Percentiles rank a stretch among this genome's conserved stretches.
Evolutionary conservation across 2,329 filamentous ascomycete genomes (phyloP).

Genomic region (Ophiocordyceps unilateralis): DNA sequence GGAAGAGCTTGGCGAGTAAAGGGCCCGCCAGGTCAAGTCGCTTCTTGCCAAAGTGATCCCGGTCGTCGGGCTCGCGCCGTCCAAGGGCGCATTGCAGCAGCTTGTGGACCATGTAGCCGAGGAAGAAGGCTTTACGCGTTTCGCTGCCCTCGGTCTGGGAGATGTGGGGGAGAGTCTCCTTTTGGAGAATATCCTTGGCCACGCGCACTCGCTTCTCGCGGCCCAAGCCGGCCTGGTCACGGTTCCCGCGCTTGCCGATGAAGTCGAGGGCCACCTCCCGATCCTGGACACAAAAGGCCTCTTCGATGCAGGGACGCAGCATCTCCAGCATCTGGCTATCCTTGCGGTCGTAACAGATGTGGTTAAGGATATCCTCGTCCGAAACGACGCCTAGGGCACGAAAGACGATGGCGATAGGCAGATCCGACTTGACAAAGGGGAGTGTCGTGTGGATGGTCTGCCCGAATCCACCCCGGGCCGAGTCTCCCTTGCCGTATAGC

Average conservation of each 20-base stretch:
- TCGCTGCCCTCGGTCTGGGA: slow-evolving; percentile 90
- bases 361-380: slow-evolving; percentile 93
- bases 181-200: slow-evolving; percentile 87
- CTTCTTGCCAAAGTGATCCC: slow-evolving; percentile 99
- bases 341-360: slow-evolving; percentile 89
- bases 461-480: slow-evolving; percentile 59
- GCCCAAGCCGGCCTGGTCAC: slow-evolving; percentile 41
- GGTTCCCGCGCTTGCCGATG: slow-evolving; percentile 79
- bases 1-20: slow-evolving; percentile 89
- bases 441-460: slow-evolving; percentile 80
- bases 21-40: slow-evolving; percentile 88
- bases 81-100: slow-evolving; percentile 86
- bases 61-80: slow-evolving; percentile 84
- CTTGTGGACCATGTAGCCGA: slow-evolving; percentile 97
- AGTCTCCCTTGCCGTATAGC: slow-evolving; percentile 71
- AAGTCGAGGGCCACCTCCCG: slow-evolving; percentile 86
- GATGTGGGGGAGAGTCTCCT: slow-evolving; percentile 91
- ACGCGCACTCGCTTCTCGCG: slow-evolving; percentile 81
- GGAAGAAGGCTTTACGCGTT: slow-evolving; percentile 91
- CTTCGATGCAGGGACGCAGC: slow-evolving; percentile 91
- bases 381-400: slow-evolving; percentile 89
- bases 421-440: slow-evolving; percentile 84
- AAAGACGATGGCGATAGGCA: slow-evolving; percentile 92
- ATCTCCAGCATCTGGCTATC: slow-evolving; percentile 97
- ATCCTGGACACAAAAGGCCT: slow-evolving; percentile 91